These are phyloP conservation scores for Mortierella sp. DNA, from an alignment of 371 early-diverging fungal genomes.

Conservation along the genomic window DNA sequence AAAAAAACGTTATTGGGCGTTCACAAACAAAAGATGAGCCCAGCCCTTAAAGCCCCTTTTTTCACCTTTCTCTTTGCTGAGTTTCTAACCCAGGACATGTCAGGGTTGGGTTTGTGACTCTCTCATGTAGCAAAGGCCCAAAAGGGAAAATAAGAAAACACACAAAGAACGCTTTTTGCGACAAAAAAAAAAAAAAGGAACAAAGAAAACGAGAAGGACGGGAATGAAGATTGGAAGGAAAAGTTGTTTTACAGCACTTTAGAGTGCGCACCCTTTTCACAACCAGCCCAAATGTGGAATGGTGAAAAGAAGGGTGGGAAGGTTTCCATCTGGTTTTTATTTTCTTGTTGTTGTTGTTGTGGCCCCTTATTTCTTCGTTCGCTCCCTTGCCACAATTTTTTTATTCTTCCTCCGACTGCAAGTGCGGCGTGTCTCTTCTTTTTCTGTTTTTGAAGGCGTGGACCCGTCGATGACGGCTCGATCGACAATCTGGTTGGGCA, in stretches of 20 bases:
- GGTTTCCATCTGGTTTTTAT: slow-evolving; percentile 7
- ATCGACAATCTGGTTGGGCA: background rate
- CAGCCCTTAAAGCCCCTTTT: too few species aligned
- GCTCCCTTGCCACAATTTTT: too few species aligned
- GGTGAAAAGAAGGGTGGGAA: slow-evolving; percentile 1
- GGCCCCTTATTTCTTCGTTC: background rate
- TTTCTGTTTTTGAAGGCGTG: background rate
- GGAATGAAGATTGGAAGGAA: too few species aligned
- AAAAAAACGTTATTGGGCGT: background rate
- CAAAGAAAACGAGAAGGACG: slow-evolving; percentile 6
- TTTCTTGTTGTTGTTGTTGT: background rate
- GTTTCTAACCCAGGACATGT: too few species aligned
- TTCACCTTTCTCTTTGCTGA: too few species aligned
- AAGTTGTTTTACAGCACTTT: background rate
- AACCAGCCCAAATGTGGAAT: background rate
- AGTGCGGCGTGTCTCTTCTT: background rate
- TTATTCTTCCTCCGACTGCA: background rate
- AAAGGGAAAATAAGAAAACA: too few species aligned
- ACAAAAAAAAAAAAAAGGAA: background rate
- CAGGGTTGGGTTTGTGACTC: too few species aligned
- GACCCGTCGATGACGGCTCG: background rate
- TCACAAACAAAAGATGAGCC: background rate
- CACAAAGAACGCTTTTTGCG: background rate
- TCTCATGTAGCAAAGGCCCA: too few species aligned
- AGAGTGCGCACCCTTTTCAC: background rate